phyloP scores from a whole-genome alignment of 495 filamentous ascomycete species.

The Podospora comata region DNA sequence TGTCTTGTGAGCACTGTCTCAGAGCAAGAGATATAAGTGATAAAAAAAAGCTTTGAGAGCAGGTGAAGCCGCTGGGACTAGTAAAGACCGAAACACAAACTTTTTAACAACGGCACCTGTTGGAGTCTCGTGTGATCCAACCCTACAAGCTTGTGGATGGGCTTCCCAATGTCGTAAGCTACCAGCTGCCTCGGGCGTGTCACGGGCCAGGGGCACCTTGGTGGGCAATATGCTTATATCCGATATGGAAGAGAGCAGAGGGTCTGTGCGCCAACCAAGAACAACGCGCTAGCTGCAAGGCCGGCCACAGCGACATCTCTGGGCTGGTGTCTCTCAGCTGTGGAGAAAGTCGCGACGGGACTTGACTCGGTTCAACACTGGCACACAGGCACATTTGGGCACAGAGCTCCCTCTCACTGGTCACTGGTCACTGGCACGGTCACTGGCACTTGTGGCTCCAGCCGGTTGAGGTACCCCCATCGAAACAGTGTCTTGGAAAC shows the following conservation, averaged over 20 bases:
- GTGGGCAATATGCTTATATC: background rate
- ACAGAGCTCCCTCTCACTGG: background rate
- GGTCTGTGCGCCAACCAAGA: background rate
- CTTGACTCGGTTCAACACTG: background rate
- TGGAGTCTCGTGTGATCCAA: background rate
- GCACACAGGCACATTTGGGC: background rate
- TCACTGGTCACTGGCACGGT: background rate
- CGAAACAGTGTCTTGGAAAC: slow-evolving; percentile 23
- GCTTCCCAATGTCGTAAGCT: background rate
- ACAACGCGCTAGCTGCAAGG: background rate
- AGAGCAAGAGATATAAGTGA: background rate
- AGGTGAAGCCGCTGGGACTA: background rate
- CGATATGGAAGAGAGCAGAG: background rate
- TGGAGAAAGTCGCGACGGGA: slow-evolving; percentile 6
- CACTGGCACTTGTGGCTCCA: background rate
- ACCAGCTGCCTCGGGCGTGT: background rate
- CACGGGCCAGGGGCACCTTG: background rate
- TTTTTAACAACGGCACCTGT: background rate
- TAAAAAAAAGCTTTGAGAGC: background rate
- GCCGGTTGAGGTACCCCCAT: slow-evolving; percentile 23
- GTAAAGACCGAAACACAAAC: background rate
- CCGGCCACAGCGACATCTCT: background rate
- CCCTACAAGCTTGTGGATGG: background rate
- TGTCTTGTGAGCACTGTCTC: background rate
- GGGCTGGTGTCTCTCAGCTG: background rate